Evolutionary conservation across 371 early-diverging fungal species (phyloP).

Genomic region (Mucor indicus): DNA sequence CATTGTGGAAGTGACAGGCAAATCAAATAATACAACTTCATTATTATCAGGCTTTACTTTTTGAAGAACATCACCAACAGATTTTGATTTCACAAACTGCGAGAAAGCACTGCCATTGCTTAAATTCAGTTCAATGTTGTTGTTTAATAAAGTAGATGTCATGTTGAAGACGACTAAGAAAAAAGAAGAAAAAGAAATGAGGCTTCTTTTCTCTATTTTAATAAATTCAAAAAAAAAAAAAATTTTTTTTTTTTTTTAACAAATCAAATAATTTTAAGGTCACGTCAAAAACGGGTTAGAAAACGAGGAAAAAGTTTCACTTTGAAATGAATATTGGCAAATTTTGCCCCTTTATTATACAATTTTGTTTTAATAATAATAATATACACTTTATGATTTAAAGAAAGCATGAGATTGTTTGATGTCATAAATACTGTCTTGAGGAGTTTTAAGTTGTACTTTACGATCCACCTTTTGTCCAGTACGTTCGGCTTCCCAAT

Average conservation of each 20-base stretch:
- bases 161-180: slow-evolving; percentile 33
- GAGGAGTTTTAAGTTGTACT: slow-evolving; percentile 31
- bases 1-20: slow-evolving; percentile 51
- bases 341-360: too few species aligned
- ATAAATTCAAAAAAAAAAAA: background rate
- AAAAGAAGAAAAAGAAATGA: background rate
- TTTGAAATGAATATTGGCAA: background rate
- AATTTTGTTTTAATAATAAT: too few species aligned
- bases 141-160: slow-evolving; percentile 12
- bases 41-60: slow-evolving; percentile 41
- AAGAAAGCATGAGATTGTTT: slow-evolving; percentile 5
- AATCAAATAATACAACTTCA: slow-evolving; percentile 55
- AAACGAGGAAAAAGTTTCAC: background rate
- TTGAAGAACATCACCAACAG: slow-evolving; percentile 44
- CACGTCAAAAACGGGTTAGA: slow-evolving; percentile 1
- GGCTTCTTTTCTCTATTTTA: too few species aligned
- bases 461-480: slow-evolving; percentile 31
- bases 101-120: slow-evolving; percentile 8
- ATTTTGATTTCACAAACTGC: slow-evolving; percentile 42
- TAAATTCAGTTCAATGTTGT: background rate
- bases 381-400: too few species aligned
- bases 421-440: slow-evolving; percentile 26
- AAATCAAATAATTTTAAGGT: background rate
- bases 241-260: background rate
- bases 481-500: slow-evolving; percentile 70